These are phyloP conservation scores for Clathrus columnatus DNA, from an alignment of 768 basidiomycete genomes.

Conservation along the genomic window DNA sequence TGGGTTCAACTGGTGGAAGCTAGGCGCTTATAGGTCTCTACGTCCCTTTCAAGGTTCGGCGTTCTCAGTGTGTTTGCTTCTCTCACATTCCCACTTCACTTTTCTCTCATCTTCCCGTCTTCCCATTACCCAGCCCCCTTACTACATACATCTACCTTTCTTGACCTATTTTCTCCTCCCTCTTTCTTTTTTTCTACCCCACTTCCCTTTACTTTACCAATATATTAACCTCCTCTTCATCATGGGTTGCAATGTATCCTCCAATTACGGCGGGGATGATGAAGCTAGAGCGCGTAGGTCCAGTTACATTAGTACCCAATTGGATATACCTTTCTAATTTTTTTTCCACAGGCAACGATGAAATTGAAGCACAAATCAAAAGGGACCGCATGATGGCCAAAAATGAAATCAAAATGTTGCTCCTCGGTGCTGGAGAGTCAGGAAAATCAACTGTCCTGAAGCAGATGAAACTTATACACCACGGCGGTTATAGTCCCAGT, in stretches of 20 bases:
- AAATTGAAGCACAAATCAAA: conserved; percentile 89
- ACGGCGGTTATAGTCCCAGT: conserved; percentile 78
- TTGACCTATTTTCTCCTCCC: not conserved
- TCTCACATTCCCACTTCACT: not conserved
- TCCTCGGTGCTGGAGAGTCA: conserved; percentile 94
- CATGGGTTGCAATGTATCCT: conserved; percentile 18
- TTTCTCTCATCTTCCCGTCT: not conserved
- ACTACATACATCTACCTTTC: not conserved
- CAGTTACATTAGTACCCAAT: not conserved
- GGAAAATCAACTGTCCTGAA: conserved; percentile 95
- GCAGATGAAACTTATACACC: conserved; percentile 97
- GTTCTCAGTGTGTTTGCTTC: too few relatives aligned
- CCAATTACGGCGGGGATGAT: conserved; percentile 46
- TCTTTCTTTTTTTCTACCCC: not conserved
- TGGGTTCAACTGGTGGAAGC: too few relatives aligned
- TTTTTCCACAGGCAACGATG: conserved; percentile 65
- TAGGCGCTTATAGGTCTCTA: too few relatives aligned
- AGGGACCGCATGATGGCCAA: conserved; percentile 80
- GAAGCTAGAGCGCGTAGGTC: conserved; percentile 77
- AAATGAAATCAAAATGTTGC: conserved; percentile 94
- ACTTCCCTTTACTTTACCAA: not conserved
- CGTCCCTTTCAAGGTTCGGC: not conserved
- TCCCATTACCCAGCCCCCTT: not conserved
- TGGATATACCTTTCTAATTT: not conserved
- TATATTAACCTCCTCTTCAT: conserved; percentile 1